A percentile compares a stretch with the other conserved stretches of the same genome.
phyloP scores from a whole-genome alignment of 345 rosid species.

The Euphorbia tirucalli region DNA sequence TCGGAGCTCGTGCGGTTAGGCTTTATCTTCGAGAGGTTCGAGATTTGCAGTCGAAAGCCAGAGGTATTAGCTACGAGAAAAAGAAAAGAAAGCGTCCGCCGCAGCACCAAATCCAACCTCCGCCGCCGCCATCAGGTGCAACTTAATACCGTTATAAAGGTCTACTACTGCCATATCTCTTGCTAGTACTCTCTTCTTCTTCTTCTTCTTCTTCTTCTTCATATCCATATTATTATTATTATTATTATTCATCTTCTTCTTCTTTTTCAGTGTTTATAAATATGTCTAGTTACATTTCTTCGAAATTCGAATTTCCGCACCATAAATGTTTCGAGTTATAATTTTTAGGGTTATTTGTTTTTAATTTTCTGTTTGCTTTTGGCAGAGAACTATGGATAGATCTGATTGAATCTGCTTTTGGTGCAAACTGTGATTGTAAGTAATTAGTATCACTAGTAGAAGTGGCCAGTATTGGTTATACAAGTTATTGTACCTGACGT shows the following conservation, averaged over 20 bases:
- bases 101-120: slow-evolving; percentile 35
- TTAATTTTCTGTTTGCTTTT: slow-evolving; percentile 10
- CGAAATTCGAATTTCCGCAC: not conserved
- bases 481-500: slow-evolving; percentile 35
- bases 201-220: not conserved
- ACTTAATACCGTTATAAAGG: slow-evolving; percentile 19
- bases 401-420: slow-evolving; percentile 34
- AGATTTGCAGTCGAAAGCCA: slow-evolving; percentile 31
- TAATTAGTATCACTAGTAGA: slow-evolving; percentile 15
- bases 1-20: slow-evolving; percentile 35
- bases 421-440: slow-evolving; percentile 35
- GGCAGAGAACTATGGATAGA: slow-evolving; percentile 16
- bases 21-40: slow-evolving; percentile 35
- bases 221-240: not conserved
- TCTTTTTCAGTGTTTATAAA: too few relatives aligned
- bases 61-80: slow-evolving; percentile 36
- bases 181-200: not conserved
- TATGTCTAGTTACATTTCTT: too few relatives aligned
- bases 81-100: slow-evolving; percentile 38
- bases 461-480: slow-evolving; percentile 27
- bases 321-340: too few relatives aligned
- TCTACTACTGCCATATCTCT: not conserved
- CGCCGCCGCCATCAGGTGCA: slow-evolving; percentile 38
- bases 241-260: too few relatives aligned
- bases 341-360: slow-evolving; percentile 20